Evolutionary conservation across 129 eudicot species (phyloP), one percentile per base, ranked within the genome.

Genomic region (Flaveria linearis): DNA sequence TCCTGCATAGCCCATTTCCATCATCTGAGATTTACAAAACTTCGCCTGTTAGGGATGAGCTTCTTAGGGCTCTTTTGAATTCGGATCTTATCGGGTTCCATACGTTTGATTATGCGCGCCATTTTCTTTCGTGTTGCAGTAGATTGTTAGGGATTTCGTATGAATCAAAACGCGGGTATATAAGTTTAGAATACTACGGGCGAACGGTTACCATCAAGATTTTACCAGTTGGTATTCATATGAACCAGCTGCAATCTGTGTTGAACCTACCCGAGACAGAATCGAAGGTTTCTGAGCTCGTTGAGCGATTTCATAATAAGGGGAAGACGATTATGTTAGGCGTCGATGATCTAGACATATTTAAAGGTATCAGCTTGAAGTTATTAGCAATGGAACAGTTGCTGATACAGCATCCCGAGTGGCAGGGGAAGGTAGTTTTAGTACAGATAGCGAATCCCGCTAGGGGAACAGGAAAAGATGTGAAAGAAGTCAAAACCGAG

Each of bases 371-470:
- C 3, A 89, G 92, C 58, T 81, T 91, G 80, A 91, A 91, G 81
- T 36, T 91, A 43, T 66, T 91, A 73, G 97, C 97, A 5, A 83
- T 91, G 90, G 97, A 89, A 65, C 97, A 91, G 78, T 46, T 91
- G 23, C 74, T 91, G n/a, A 45, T 81, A 16, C 96, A 91, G 76
- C 92, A 91, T 72, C 96, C 96, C 7, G 96, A 91, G 87, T 87
- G 86, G 87, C 92, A 82, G 51, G 97, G 97, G 5, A 85, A 89
- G 75, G 89, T 87, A 13, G 97, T 91, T 20, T 68, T 91, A 5
- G 97, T 91, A n/a, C 97, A 91, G 53, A 91, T 91, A 41, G 96
- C 96, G 18, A 85, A 86, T 87, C 97, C 97, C n/a, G 97, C 97
- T 11, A 78, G 97, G 69, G 92, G 97, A 23, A 83, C 82, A 7